Evolutionary conservation across 2,329 filamentous ascomycete genomes (phyloP).

Genomic region (Lasiodiplodia hormozganensis): DNA sequence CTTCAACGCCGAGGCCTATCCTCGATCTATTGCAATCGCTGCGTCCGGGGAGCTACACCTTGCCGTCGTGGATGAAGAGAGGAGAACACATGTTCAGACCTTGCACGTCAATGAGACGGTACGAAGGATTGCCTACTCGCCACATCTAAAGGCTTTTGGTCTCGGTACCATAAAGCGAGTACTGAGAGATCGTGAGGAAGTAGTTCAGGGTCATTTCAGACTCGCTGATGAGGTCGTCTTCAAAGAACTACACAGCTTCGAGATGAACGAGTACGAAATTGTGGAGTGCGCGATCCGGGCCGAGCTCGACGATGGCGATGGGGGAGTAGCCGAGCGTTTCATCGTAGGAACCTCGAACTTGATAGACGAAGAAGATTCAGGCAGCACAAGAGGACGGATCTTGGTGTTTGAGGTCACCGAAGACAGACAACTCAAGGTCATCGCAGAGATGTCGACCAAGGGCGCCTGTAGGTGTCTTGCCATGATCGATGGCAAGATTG

Average conservation of each 20-base stretch:
- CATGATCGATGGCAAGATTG: constrained; percentile 74
- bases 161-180: constrained; percentile 84
- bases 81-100: constrained; percentile 86
- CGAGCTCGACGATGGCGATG: constrained; percentile 68
- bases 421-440: constrained; percentile 73
- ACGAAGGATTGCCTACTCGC: constrained; percentile 84
- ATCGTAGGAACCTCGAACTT: constrained; percentile 88
- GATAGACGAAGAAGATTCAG: constrained; percentile 62
- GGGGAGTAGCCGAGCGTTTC: constrained; percentile 74
- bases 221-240: constrained; percentile 92
- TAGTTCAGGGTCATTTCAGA: constrained; percentile 80
- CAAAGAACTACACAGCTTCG: constrained; percentile 74
- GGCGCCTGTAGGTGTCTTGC: constrained; percentile 82
- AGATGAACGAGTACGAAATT: constrained; percentile 72
- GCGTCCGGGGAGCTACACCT: constrained; percentile 79
- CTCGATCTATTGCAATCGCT: constrained; percentile 80
- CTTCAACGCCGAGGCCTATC: constrained; percentile 83
- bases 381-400: constrained; percentile 74
- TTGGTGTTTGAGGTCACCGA: constrained; percentile 83
- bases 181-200: constrained; percentile 73
- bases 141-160: constrained; percentile 79
- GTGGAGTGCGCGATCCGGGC: constrained; percentile 85
- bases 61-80: constrained; percentile 79
- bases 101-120: constrained; percentile 82
- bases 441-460: constrained; percentile 73